Conservation (phyloP, 345 rosid species). For the Boechera retrofracta region DNA sequence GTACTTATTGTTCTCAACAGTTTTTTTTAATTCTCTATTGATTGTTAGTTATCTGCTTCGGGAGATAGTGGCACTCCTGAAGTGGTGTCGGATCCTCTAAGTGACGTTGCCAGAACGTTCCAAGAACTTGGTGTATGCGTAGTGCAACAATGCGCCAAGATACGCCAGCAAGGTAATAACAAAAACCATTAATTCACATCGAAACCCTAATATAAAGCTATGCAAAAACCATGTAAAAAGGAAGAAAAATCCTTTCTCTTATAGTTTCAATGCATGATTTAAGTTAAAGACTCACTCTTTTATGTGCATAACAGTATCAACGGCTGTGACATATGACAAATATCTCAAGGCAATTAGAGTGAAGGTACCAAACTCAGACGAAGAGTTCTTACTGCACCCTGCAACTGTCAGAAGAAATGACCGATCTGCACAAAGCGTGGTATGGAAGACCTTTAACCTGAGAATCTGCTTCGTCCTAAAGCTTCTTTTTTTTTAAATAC, state of each 20-base stretch:
- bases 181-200: background rate
- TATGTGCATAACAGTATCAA: constrained; percentile 61
- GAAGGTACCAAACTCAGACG: constrained; percentile 89
- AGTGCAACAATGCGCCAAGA: constrained; percentile 96
- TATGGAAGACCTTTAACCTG: constrained; percentile 37
- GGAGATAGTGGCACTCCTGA: constrained; percentile 95
- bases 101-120: constrained; percentile 82
- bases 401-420: constrained; percentile 95
- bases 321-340: constrained; percentile 86
- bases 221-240: background rate
- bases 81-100: constrained; percentile 88
- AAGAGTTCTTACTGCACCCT: constrained; percentile 90
- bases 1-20: background rate
- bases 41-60: constrained; percentile 82
- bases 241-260: background rate
- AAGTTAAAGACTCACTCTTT: background rate
- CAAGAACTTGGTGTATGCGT: constrained; percentile 90
- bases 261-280: constrained; percentile 6
- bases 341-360: constrained; percentile 79
- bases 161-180: constrained; percentile 87
- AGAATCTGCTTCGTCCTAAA: background rate
- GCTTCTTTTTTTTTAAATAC: background rate
- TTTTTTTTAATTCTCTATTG: background rate
- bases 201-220: constrained; percentile 8
- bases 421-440: constrained; percentile 94